Evolutionary conservation across 2,329 filamentous ascomycete genomes (phyloP).

Genomic region (Epichloe gansuensis): DNA sequence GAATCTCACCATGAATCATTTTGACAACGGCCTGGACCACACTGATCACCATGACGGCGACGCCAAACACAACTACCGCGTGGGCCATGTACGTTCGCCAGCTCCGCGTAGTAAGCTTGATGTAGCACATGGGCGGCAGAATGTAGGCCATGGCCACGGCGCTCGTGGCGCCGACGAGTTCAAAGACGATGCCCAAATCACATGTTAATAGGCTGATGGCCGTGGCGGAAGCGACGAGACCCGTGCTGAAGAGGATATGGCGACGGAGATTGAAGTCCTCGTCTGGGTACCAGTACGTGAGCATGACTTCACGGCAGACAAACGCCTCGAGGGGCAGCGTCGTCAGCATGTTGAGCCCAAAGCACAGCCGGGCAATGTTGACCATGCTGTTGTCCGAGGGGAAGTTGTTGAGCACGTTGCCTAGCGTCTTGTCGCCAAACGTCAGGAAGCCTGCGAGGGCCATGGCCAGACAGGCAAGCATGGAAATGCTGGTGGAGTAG

Average conservation of each 20-base stretch:
- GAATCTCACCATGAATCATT: constrained; percentile 31
- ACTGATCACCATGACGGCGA: constrained; percentile 68
- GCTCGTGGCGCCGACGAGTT: constrained; percentile 89
- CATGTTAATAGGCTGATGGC: constrained; percentile 71
- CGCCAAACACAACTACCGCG: constrained; percentile 65
- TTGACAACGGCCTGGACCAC: constrained; percentile 60
- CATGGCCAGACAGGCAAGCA: constrained; percentile 83
- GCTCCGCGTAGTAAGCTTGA: constrained; percentile 72
- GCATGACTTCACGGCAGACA: constrained; percentile 93
- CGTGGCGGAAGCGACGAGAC: constrained; percentile 70
- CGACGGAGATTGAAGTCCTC: constrained; percentile 70
- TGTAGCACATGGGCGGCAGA: constrained; percentile 84
- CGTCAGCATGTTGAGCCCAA: constrained; percentile 97
- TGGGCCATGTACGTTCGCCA: constrained; percentile 63
- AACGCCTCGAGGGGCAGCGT: constrained; percentile 94
- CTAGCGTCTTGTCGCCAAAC: constrained; percentile 82
- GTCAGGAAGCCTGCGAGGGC: constrained; percentile 81
- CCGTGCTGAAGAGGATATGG: constrained; percentile 76
- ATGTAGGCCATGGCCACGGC: constrained; percentile 93
- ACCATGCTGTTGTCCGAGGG: constrained; percentile 82
- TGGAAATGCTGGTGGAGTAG: constrained; percentile 79
- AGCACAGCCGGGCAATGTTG: constrained; percentile 87
- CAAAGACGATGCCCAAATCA: constrained; percentile 87
- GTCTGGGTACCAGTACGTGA: constrained; percentile 60
- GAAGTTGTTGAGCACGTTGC: constrained; percentile 98